Conservation (phyloP, 148 eudicot species). For the Cornus florida region DNA sequence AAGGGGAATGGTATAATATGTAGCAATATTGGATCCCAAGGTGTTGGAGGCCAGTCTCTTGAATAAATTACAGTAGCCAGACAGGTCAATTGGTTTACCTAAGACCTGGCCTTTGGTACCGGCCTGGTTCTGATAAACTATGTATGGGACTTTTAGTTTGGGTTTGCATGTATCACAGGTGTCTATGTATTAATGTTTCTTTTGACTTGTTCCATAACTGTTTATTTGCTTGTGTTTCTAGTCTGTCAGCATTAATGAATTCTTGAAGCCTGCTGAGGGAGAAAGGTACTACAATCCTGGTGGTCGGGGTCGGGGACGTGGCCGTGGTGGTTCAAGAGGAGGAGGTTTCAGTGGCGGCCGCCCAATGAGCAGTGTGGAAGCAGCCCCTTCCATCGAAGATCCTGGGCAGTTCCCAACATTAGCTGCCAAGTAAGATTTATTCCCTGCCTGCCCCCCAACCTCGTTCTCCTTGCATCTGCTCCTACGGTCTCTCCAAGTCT, state of each 20-base stretch:
- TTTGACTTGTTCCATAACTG: neutral
- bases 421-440: slow-evolving; percentile 59
- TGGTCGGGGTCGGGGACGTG: slow-evolving; percentile 78
- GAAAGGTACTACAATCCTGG: slow-evolving; percentile 52
- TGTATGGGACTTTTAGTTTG: too few relatives aligned
- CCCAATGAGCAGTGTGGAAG: slow-evolving; percentile 26
- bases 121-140: too few relatives aligned
- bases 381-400: slow-evolving; percentile 76
- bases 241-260: slow-evolving; percentile 87
- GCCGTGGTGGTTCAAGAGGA: slow-evolving; percentile 56
- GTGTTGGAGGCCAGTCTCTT: too few relatives aligned
- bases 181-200: neutral
- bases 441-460: neutral
- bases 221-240: slow-evolving; percentile 13
- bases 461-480: neutral
- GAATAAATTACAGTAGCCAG: too few relatives aligned
- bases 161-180: too few relatives aligned
- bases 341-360: slow-evolving; percentile 45
- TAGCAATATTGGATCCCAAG: too few relatives aligned
- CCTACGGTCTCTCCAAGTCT: neutral
- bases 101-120: too few relatives aligned
- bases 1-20: too few relatives aligned
- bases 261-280: slow-evolving; percentile 87
- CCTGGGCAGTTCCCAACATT: slow-evolving; percentile 81
- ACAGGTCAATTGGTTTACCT: too few relatives aligned